Conservation (phyloP, 1,284 basidiomycete genomes). For the Fomitopsis pinicola region DNA sequence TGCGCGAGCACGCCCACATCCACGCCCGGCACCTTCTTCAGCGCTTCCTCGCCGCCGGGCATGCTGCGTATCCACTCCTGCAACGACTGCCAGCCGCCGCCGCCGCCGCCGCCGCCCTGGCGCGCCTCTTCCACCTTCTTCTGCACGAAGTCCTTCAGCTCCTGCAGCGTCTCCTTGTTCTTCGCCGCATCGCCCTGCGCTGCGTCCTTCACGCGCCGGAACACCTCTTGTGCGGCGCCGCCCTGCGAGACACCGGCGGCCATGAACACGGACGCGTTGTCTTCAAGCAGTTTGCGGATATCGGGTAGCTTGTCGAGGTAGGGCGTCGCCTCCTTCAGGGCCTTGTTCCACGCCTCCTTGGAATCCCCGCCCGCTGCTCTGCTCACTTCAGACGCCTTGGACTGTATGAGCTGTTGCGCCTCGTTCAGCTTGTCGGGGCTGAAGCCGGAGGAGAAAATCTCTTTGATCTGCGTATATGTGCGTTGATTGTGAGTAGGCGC, state of each 20-base stretch:
- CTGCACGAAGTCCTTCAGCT: conserved; percentile 27
- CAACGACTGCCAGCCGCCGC: conserved; percentile 17
- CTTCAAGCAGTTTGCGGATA: conserved; percentile 22
- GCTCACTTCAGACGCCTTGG: conserved; percentile 25
- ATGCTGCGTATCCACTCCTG: conserved; percentile 23
- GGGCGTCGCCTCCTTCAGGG: conserved; percentile 24
- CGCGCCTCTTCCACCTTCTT: conserved; percentile 25
- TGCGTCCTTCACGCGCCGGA: conserved; percentile 23
- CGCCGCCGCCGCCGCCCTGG: conserved; percentile 5
- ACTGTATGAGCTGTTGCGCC: conserved; percentile 22
- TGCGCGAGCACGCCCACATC: conserved; percentile 27
- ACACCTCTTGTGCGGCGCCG: conserved; percentile 24
- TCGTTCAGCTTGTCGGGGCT: conserved; percentile 24
- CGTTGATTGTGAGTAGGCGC: not conserved
- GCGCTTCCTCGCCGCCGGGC: conserved; percentile 28
- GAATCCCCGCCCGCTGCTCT: conserved; percentile 23
- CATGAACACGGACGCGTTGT: conserved; percentile 22
- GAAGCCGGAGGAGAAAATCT: conserved; percentile 25
- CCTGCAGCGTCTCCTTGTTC: conserved; percentile 28
- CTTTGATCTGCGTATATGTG: conserved; percentile 18
- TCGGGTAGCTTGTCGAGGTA: conserved; percentile 30
- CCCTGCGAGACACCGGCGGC: conserved; percentile 17
- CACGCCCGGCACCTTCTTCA: conserved; percentile 28
- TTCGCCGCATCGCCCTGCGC: conserved; percentile 20
- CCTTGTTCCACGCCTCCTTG: conserved; percentile 27